Base-by-base conservation (phyloP, 768 basidiomycete genomes). In the Boletus insuetus region DNA sequence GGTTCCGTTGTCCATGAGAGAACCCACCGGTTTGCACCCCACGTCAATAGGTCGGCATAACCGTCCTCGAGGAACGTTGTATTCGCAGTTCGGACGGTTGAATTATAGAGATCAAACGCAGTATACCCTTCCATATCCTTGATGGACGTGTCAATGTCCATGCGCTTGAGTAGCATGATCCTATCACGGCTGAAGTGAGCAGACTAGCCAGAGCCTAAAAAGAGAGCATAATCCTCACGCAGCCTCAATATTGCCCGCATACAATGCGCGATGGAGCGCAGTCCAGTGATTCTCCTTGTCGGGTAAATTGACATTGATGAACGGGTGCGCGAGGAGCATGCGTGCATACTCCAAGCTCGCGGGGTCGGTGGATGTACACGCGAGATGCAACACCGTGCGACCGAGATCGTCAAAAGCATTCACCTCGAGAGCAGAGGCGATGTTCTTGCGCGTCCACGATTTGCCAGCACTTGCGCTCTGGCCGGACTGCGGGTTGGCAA, bases 211-310 rank as follows among this genome's bases (percentile, higher is more conserved):
- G 11, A 52, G 26, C 48, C 41, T 2, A 40, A 22, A 31, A 20
- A 22, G n/a, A 16, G 20, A 46, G 13, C 14, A 43, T n/a, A 9
- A 31, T 7, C 77, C 86, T 56, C 59, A 88, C 84, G 81, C 87
- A 43, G 82, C 80, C 46, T 85, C 77, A 10, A 94, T 56, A 62
- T 94, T 92, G 1, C 90, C 91, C 37, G 77, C 69, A 67, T 94
- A 97, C 61, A 95, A 70, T 2, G 91, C 91, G 46, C 94, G 77
- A 64, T 99, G 96, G 20, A 98, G 75, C 8, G 95, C 82, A 1
- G 93, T 96, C 90, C 94, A 98, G 53, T 87, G 87, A 54, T 83
- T 91, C 77, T 98, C 96, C 50, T 69, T 69, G 70, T 99, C 96
- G 40, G 76, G 74, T 8, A 89, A 54, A 62, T 98, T 98, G 61